These are phyloP conservation scores for Phaeosphaeriaceae sp. DNA, from an alignment of 2,329 filamentous ascomycete species.

Conservation along the genomic window DNA sequence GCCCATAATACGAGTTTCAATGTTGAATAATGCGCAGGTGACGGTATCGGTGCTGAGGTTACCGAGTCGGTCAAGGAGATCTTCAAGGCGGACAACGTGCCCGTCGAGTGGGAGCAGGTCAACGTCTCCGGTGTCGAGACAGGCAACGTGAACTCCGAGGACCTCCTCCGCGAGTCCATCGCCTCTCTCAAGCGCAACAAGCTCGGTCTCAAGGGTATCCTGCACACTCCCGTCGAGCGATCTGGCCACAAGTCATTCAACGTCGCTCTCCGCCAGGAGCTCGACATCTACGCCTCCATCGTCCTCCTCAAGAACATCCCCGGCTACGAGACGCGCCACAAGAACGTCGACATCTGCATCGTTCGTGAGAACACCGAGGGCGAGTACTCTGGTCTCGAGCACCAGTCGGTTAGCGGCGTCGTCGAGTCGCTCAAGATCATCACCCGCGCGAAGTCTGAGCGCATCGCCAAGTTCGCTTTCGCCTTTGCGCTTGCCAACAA, in stretches of 20 bases:
- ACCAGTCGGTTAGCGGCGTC: slow-evolving; percentile 94
- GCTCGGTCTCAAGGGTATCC: slow-evolving; percentile 97
- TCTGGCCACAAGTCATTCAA: slow-evolving; percentile 99
- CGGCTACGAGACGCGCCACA: slow-evolving; percentile 96
- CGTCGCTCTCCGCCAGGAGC: slow-evolving; percentile 97
- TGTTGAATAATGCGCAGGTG: slow-evolving; percentile 60
- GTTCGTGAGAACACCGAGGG: slow-evolving; percentile 99
- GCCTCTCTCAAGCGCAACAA: slow-evolving; percentile 97
- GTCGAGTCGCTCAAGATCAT: slow-evolving; percentile 99
- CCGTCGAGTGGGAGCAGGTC: slow-evolving; percentile 98
- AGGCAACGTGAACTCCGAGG: slow-evolving; percentile 86
- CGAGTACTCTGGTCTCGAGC: slow-evolving; percentile 98
- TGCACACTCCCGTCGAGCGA: slow-evolving; percentile 95
- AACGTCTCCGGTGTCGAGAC: slow-evolving; percentile 91
- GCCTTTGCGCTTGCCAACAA: slow-evolving; percentile 98
- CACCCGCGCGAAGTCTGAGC: slow-evolving; percentile 97
- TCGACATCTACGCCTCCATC: slow-evolving; percentile 99
- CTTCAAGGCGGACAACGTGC: slow-evolving; percentile 99
- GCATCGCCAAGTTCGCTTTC: slow-evolving; percentile 98
- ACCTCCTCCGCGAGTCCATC: slow-evolving; percentile 94
- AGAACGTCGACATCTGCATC: slow-evolving; percentile 97
- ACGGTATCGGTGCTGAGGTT: slow-evolving; percentile 97
- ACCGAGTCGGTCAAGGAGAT: slow-evolving; percentile 98
- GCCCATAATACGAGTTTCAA: slow-evolving; percentile 9
- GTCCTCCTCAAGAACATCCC: slow-evolving; percentile 99